Conservation (phyloP, 2,329 filamentous ascomycete genomes). For the Sarocladium kiliense region DNA sequence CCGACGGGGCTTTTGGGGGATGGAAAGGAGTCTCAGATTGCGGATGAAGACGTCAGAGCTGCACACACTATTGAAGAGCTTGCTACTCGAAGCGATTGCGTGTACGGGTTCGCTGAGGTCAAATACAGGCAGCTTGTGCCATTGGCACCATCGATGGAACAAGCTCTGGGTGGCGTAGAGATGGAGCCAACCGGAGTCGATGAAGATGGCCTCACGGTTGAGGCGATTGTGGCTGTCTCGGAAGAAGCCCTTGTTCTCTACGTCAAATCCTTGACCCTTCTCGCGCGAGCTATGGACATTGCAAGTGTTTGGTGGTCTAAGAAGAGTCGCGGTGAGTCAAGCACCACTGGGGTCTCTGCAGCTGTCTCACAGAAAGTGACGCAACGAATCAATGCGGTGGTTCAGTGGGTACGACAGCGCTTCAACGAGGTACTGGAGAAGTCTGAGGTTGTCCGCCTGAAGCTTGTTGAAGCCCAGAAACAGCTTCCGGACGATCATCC, state of each 20-base stretch:
- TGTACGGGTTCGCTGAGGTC: constrained; percentile 96
- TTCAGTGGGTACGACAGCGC: constrained; percentile 88
- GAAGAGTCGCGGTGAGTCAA: constrained; percentile 62
- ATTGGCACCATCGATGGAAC: constrained; percentile 70
- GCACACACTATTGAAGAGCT: constrained; percentile 85
- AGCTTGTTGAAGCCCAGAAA: constrained; percentile 80
- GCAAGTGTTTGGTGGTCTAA: constrained; percentile 87
- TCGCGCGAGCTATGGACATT: constrained; percentile 94
- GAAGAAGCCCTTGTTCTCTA: constrained; percentile 95
- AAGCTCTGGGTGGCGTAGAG: constrained; percentile 60
- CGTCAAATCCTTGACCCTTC: constrained; percentile 83
- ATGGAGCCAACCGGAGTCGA: constrained; percentile 48
- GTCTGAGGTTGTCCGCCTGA: constrained; percentile 86
- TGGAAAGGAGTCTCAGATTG: constrained; percentile 47
- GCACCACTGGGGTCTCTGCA: constrained; percentile 29
- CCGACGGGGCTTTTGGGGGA: constrained; percentile 62
- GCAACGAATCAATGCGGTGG: constrained; percentile 80
- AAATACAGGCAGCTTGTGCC: constrained; percentile 98
- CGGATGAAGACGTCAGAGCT: constrained; percentile 73
- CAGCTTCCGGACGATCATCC: constrained; percentile 80
- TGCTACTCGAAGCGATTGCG: constrained; percentile 88
- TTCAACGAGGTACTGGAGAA: constrained; percentile 99
- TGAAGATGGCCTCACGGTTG: constrained; percentile 75
- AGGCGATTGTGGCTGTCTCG: constrained; percentile 80
- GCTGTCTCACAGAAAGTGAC: constrained; percentile 45